Evolutionary conservation across 1,139 yeast genomes (phyloP), one percentile per base, ranked within the genome.

Genomic region (Pichia kudriavzevii): DNA sequence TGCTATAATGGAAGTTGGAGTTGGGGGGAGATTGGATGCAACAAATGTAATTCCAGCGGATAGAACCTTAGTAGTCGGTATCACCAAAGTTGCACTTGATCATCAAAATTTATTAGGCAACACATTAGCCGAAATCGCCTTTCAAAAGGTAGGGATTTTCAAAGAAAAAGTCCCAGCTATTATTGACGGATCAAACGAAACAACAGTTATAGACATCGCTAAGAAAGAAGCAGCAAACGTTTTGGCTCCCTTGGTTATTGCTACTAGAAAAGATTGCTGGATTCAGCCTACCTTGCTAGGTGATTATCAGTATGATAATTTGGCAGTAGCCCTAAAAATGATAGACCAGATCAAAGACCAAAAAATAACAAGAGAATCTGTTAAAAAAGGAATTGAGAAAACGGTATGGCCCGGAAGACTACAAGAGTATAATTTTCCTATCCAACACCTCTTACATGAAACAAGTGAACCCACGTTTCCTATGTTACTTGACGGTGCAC

Each of bases 11-110:
- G 97, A 88, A 53, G 95, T 85, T 3, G 97, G 97, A 0, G 63
- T 88, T 6, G 97, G 97, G 3, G 97, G 97, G 0, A 56, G 83
- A 27, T 56, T 78, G 24, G 97, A 88, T 58, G 87, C 96, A 1
- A 88, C 97, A 0, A 88, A 88, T 59, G 83, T 78, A 43, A 36
- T 36, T 31, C 50, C 39, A 28, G 53, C 63, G 1, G 45, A 44
- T 2, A 48, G 35, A 1, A 76, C 79, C 4, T 41, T 81, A 1
- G 77, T 72, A 3, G 70, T 87, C 3, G 95, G 79, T 1, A 79
- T 88, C 25, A 77, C 95, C 9, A 85, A 84, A 53, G 79, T 88
- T 17, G 93, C 91, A 0, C 53, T 83, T 35, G 97, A 88, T 52
- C 97, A 88, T 54, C 87, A 84, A 50, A 62, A 64, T 11, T 66